Conservation (phyloP, 306 rosid genomes). For the Comarum palustre region DNA sequence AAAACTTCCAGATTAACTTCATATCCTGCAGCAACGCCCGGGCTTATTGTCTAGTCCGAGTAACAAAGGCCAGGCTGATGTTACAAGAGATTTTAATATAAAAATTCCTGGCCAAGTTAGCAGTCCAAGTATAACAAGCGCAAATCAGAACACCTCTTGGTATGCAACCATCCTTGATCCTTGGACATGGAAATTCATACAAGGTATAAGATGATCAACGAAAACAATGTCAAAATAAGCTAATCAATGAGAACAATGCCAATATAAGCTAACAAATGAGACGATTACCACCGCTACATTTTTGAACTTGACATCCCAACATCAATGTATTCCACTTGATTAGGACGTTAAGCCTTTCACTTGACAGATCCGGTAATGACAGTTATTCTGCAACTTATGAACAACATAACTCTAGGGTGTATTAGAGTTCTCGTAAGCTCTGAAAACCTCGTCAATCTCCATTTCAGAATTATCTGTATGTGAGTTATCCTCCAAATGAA, state of each 20-base stretch:
- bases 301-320: neutral
- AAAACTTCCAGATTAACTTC: too few relatives aligned
- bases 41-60: too few relatives aligned
- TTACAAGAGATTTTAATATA: neutral
- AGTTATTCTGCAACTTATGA: neutral
- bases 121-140: neutral
- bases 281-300: neutral
- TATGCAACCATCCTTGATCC: neutral
- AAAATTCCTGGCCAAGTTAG: neutral
- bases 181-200: neutral
- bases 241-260: neutral
- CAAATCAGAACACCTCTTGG: neutral
- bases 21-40: too few relatives aligned
- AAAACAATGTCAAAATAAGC: neutral
- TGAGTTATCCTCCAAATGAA: constrained; percentile 35
- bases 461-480: constrained; percentile 40
- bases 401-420: neutral
- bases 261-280: neutral
- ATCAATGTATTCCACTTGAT: neutral
- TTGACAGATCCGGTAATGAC: neutral
- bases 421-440: constrained; percentile 31
- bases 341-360: neutral
- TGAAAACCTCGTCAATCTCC: constrained; percentile 50
- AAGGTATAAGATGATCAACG: neutral
- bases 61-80: neutral